These are phyloP conservation scores for Peribolospora baueri DNA, from an alignment of 768 basidiomycete species.

Conservation along the genomic window DNA sequence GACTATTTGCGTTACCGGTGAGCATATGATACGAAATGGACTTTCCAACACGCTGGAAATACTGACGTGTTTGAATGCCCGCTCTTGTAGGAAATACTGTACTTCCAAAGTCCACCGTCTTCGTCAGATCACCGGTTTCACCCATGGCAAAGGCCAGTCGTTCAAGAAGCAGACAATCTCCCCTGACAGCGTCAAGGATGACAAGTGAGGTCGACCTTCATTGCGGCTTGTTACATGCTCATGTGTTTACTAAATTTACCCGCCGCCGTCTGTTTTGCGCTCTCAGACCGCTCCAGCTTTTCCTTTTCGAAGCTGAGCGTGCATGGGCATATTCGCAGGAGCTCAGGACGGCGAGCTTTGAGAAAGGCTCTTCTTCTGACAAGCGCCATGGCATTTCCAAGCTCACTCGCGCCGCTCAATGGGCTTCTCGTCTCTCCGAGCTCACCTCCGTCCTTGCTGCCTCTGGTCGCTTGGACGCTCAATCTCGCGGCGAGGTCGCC, in stretches of 20 bases:
- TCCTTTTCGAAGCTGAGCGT: constrained; percentile 74
- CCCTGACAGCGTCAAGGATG: constrained; percentile 48
- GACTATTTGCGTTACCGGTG: constrained; percentile 70
- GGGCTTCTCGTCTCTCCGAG: constrained; percentile 54
- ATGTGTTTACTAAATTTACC: constrained; percentile 3
- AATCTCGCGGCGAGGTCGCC: constrained; percentile 39
- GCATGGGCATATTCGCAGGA: constrained; percentile 80
- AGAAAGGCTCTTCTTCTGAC: constrained; percentile 33
- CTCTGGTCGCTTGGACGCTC: constrained; percentile 30
- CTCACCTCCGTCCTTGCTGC: constrained; percentile 34
- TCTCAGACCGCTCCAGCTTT: constrained; percentile 33
- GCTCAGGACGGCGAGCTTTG: constrained; percentile 29
- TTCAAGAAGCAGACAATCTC: constrained; percentile 61
- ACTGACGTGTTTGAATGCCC: background rate
- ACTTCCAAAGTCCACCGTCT: constrained; percentile 71
- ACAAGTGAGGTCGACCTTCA: constrained; percentile 36
- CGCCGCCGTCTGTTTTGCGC: constrained; percentile 2
- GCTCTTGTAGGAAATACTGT: constrained; percentile 56
- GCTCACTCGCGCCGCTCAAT: constrained; percentile 52
- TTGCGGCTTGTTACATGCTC: background rate
- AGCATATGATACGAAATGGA: constrained; percentile 5
- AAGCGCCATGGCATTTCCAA: constrained; percentile 45
- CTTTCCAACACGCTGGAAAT: background rate
- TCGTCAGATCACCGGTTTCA: constrained; percentile 56
- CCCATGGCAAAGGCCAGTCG: constrained; percentile 58